Evolutionary conservation across 768 basidiomycete genomes (phyloP).

Genomic region (Agaricus sinodeliciosus): DNA sequence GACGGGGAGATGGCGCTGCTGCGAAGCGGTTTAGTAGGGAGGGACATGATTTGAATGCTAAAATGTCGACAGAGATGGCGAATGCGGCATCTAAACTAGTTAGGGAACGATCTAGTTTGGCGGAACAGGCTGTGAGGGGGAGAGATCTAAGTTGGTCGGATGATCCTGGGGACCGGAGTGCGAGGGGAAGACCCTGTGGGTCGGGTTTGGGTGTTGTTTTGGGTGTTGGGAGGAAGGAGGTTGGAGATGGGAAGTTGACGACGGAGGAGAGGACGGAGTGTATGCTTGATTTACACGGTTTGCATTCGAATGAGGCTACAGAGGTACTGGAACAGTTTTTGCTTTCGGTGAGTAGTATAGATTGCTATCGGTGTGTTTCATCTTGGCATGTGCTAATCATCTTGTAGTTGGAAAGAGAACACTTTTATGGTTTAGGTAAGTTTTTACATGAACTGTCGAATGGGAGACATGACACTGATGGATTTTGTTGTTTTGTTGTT

Average conservation of each 20-base stretch:
- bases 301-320: constrained; percentile 90
- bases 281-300: constrained; percentile 85
- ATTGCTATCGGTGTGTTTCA: constrained; percentile 3
- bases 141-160: constrained; percentile 76
- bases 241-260: constrained; percentile 49
- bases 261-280: constrained; percentile 88
- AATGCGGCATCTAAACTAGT: constrained; percentile 83
- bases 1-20: constrained; percentile 89
- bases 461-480: constrained; percentile 5
- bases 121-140: constrained; percentile 67
- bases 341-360: constrained; percentile 57
- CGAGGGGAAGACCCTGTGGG: constrained; percentile 69
- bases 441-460: constrained; percentile 10
- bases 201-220: constrained; percentile 81
- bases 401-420: constrained; percentile 73
- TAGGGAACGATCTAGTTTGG: constrained; percentile 67
- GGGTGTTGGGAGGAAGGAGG: constrained; percentile 67
- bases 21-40: constrained; percentile 94
- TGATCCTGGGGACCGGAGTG: constrained; percentile 72
- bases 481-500: constrained; percentile 6
- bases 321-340: constrained; percentile 89
- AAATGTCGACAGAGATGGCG: constrained; percentile 84
- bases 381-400: neutral
- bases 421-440: constrained; percentile 80
- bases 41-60: constrained; percentile 87